Evolutionary conservation across 1,284 basidiomycete genomes (phyloP).

Genomic region (Cutaneotrichosporon cavernicola): DNA sequence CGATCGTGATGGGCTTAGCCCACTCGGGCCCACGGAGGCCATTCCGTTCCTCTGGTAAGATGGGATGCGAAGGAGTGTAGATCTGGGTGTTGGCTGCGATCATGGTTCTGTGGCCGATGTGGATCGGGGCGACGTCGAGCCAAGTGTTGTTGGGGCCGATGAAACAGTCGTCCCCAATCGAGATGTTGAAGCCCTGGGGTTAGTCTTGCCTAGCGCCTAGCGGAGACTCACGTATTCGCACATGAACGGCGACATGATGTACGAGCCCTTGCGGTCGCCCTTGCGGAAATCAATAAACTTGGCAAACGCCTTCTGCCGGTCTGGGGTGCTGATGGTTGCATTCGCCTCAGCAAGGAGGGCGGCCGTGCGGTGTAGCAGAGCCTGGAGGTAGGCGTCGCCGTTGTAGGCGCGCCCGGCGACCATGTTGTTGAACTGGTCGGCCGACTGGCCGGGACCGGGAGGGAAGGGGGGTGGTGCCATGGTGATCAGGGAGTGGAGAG

Average conservation of each 20-base stretch:
- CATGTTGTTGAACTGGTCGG: slow-evolving; percentile 29
- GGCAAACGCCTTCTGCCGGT: slow-evolving; percentile 30
- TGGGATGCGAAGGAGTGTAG: slow-evolving; percentile 53
- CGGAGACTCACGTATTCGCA: slow-evolving; percentile 46
- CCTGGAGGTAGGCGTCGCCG: slow-evolving; percentile 40
- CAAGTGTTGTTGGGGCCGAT: slow-evolving; percentile 47
- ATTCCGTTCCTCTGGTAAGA: slow-evolving; percentile 51
- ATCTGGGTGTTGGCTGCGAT: slow-evolving; percentile 52
- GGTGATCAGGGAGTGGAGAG: neutral
- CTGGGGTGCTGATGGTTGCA: slow-evolving; percentile 22
- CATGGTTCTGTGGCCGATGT: slow-evolving; percentile 49
- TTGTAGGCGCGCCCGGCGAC: slow-evolving; percentile 37
- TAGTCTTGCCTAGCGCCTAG: neutral
- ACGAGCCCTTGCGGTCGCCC: slow-evolving; percentile 18
- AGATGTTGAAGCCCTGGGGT: slow-evolving; percentile 49
- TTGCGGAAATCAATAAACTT: slow-evolving; percentile 24
- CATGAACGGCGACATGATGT: slow-evolving; percentile 33
- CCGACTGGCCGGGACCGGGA: neutral
- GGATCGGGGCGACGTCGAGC: slow-evolving; percentile 47
- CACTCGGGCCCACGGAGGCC: slow-evolving; percentile 48
- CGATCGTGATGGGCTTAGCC: slow-evolving; percentile 52
- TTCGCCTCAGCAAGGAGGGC: slow-evolving; percentile 34
- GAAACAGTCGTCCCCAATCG: slow-evolving; percentile 44
- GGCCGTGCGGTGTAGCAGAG: slow-evolving; percentile 25
- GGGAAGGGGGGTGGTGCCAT: slow-evolving; percentile 8